A percentile compares a stretch with the other conserved stretches of the same genome.
Evolutionary conservation across 371 early-diverging fungal genomes (phyloP).

Genomic region (Blakeslea trispora): DNA sequence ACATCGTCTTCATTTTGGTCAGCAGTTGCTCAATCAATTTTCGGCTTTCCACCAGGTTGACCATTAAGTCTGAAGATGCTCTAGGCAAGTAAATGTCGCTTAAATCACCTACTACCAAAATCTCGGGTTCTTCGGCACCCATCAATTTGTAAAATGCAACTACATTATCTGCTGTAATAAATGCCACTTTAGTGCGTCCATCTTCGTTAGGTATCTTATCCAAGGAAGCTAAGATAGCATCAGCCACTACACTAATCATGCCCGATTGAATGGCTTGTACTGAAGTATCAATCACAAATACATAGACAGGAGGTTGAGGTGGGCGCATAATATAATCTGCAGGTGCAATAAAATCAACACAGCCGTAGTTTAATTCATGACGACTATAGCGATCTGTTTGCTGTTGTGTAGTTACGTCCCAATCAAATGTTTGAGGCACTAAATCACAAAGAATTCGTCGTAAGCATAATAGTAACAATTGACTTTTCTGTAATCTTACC

Average conservation of each 20-base stretch:
- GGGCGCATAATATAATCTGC: constrained; percentile 80
- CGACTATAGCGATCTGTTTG: constrained; percentile 72
- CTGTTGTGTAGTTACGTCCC: constrained; percentile 66
- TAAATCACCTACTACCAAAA: constrained; percentile 78
- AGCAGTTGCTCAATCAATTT: constrained; percentile 61
- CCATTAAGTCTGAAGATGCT: constrained; percentile 74
- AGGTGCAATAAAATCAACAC: constrained; percentile 83
- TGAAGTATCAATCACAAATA: constrained; percentile 86
- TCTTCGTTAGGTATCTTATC: constrained; percentile 80
- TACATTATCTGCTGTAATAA: constrained; percentile 76
- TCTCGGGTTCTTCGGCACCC: constrained; percentile 76
- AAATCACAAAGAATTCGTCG: no score
- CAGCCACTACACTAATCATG: constrained; percentile 52
- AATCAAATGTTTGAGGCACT: constrained; percentile 80
- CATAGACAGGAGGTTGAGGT: constrained; percentile 82
- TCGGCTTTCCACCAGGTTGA: constrained; percentile 71
- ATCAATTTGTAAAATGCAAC: constrained; percentile 79
- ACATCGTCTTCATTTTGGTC: constrained; percentile 64
- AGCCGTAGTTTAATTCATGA: constrained; percentile 71
- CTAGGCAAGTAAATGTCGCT: constrained; percentile 75
- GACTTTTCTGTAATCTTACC: constrained; percentile 36
- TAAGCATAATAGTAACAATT: no score
- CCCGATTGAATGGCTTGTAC: constrained; percentile 72
- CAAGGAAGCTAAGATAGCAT: constrained; percentile 64
- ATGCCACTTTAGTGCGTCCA: constrained; percentile 73